phyloP scores from a whole-genome alignment of 257 asterid genomes.

The Solanum pimpinellifolium region DNA sequence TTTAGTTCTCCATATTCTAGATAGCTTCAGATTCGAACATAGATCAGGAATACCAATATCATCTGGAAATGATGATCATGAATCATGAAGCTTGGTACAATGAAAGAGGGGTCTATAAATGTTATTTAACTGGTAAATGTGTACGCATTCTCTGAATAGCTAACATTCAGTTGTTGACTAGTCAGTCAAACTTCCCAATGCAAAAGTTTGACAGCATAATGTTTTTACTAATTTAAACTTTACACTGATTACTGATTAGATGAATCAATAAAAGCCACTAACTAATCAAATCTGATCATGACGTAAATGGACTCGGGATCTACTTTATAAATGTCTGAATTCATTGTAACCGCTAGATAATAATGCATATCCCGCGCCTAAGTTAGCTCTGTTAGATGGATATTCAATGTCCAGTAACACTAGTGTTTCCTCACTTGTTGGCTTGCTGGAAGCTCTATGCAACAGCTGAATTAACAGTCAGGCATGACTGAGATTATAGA shows the following conservation, averaged over 20 bases:
- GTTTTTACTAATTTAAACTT: background rate
- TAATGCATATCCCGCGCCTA: background rate
- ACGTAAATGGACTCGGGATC: background rate
- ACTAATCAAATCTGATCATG: background rate
- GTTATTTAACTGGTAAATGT: background rate
- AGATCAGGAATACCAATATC: background rate
- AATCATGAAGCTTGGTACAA: background rate
- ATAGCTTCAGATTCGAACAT: background rate
- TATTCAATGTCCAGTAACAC: background rate
- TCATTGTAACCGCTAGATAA: background rate
- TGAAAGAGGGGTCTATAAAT: background rate
- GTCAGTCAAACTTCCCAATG: background rate
- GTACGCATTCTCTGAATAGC: background rate
- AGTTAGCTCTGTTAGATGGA: background rate
- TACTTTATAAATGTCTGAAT: background rate
- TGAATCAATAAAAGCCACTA: background rate
- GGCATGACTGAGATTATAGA: background rate
- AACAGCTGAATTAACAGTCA: background rate
- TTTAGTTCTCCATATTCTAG: background rate
- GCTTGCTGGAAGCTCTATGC: background rate
- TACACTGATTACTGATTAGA: background rate
- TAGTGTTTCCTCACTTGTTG: background rate
- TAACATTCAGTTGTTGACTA: background rate
- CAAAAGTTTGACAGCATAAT: background rate
- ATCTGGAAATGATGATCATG: background rate